These are phyloP conservation scores for Fraxinus paxiana DNA, from an alignment of 305 asterid genomes.

Conservation along the genomic window DNA sequence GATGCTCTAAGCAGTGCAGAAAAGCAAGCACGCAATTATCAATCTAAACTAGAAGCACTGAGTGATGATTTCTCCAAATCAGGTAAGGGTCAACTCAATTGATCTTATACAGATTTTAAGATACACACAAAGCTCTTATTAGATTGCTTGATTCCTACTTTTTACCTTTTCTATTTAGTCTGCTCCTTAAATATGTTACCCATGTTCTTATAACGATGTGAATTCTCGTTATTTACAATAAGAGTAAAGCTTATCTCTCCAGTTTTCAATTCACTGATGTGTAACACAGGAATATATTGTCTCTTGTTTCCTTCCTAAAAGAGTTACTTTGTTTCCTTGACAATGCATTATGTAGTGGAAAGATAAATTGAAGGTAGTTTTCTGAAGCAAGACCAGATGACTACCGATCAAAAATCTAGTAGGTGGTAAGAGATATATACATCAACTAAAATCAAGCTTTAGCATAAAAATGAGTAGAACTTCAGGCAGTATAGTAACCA, in stretches of 20 bases:
- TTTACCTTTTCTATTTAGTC: neutral
- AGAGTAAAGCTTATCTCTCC: neutral
- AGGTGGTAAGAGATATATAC: neutral
- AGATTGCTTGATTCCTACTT: neutral
- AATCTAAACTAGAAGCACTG: conserved; percentile 59
- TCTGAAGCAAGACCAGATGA: conserved; percentile 6
- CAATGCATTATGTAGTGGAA: conserved; percentile 1
- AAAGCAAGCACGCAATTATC: conserved; percentile 65
- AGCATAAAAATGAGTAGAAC: conserved; percentile 4
- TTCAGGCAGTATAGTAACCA: neutral
- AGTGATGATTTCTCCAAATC: conserved; percentile 57
- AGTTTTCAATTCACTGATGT: neutral
- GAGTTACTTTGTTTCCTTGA: neutral
- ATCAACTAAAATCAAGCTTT: neutral
- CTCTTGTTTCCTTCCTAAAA: neutral
- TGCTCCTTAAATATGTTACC: neutral
- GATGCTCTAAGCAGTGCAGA: conserved; percentile 94
- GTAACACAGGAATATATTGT: neutral
- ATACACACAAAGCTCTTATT: neutral
- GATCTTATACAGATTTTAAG: conserved; percentile 7
- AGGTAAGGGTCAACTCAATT: conserved; percentile 38
- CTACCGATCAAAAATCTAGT: neutral
- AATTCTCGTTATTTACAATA: neutral
- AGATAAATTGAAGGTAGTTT: neutral
- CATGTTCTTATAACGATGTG: neutral